These are phyloP conservation scores for Cyberlindnera veronae DNA, from an alignment of 805 yeast genomes.

Conservation along the genomic window DNA sequence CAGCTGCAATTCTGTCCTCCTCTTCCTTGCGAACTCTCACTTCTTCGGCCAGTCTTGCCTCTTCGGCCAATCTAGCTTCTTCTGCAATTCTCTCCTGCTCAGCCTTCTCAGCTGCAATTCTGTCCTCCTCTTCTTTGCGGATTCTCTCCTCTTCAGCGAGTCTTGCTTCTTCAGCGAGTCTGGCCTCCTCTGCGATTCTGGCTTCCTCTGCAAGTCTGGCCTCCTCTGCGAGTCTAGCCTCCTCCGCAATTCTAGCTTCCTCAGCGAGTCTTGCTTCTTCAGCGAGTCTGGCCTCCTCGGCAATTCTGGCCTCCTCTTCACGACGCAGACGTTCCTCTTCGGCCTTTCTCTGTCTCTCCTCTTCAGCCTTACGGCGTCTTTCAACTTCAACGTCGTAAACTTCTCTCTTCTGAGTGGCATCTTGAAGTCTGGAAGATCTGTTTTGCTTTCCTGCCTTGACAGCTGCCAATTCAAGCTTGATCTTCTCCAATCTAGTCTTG, in stretches of 20 bases:
- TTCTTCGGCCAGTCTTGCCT: background rate
- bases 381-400: conserved; percentile 18
- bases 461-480: conserved; percentile 23
- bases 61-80: background rate
- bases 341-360: conserved; percentile 13
- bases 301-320: conserved; percentile 14
- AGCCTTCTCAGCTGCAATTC: conserved; percentile 7
- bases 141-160: conserved; percentile 10
- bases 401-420: conserved; percentile 25
- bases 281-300: conserved; percentile 11
- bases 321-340: conserved; percentile 17
- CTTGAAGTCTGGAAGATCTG: conserved; percentile 23
- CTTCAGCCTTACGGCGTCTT: conserved; percentile 9
- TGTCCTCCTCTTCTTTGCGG: conserved; percentile 4
- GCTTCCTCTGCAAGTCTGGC: conserved; percentile 5
- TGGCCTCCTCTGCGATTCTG: conserved; percentile 1
- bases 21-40: background rate
- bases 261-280: conserved; percentile 15
- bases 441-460: conserved; percentile 19
- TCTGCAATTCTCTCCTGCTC: conserved; percentile 1
- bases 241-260: conserved; percentile 16
- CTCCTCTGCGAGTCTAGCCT: conserved; percentile 16
- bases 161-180: conserved; percentile 9
- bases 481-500: conserved; percentile 13
- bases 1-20: background rate